Conservation (phyloP, 257 asterid genomes). For the Petrea volubilis region DNA sequence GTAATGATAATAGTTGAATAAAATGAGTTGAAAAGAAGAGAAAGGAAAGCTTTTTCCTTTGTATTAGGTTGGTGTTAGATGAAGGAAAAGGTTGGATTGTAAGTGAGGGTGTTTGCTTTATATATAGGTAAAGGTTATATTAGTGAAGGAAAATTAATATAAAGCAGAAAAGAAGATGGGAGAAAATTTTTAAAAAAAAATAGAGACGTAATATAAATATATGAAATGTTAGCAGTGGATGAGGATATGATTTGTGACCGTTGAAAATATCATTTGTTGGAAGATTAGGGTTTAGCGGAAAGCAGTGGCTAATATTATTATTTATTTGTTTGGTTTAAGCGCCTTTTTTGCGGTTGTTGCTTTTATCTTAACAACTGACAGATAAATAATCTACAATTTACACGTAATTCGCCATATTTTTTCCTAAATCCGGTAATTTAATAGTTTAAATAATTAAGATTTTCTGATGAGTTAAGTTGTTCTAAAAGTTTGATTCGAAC, state of each 20-base stretch:
- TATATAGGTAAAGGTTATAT: constrained; percentile 15
- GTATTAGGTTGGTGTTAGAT: background rate
- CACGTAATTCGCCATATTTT: constrained; percentile 5
- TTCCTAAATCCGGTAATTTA: background rate
- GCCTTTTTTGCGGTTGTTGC: constrained; percentile 14
- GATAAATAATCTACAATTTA: constrained; percentile 13
- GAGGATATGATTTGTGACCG: constrained; percentile 28
- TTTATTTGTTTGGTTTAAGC: constrained; percentile 14
- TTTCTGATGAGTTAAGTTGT: too few species aligned
- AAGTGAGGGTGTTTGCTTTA: constrained; percentile 3
- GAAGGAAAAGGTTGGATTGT: constrained; percentile 13
- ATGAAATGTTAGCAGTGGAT: background rate
- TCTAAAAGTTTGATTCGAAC: too few species aligned
- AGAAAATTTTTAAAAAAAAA: background rate
- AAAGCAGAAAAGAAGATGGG: background rate
- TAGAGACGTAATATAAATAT: background rate
- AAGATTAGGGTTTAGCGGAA: constrained; percentile 34
- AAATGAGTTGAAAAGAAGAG: too few species aligned
- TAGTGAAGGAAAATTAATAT: background rate
- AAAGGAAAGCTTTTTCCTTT: constrained; percentile 12
- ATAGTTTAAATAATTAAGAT: background rate
- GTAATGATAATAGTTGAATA: too few species aligned
- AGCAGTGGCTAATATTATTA: constrained; percentile 16
- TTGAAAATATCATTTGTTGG: constrained; percentile 1
- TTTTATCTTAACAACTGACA: background rate